Conservation (phyloP, 2,329 filamentous ascomycete species). For the Microsporum canis region DNA sequence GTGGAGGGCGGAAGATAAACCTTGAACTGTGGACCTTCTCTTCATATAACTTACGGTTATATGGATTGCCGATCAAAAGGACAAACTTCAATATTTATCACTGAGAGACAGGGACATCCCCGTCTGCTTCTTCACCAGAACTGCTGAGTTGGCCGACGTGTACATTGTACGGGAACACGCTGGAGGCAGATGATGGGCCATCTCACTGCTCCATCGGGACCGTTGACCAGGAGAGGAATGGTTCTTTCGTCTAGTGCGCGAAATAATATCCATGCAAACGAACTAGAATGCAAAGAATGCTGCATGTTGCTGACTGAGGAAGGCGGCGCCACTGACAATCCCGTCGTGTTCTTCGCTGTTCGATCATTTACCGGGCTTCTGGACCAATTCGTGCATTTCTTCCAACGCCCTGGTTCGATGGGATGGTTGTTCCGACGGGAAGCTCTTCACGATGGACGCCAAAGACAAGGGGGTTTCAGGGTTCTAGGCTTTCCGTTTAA, state of each 20-base stretch:
- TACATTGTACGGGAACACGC: too few species aligned
- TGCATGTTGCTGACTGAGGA: background rate
- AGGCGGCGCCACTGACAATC: background rate
- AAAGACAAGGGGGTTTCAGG: too few species aligned
- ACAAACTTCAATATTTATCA: background rate
- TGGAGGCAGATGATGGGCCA: too few species aligned
- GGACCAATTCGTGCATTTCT: background rate
- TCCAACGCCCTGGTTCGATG: background rate
- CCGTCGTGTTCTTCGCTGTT: background rate
- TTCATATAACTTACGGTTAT: background rate
- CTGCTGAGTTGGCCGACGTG: too few species aligned
- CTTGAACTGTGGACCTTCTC: background rate
- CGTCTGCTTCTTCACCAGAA: background rate
- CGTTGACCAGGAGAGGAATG: background rate
- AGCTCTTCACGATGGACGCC: too few species aligned
- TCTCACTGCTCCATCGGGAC: background rate
- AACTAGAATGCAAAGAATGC: background rate
- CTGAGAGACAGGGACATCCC: background rate
- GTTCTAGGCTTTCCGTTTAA: too few species aligned
- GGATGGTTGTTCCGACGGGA: background rate
- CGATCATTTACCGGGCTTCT: background rate
- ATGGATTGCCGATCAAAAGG: background rate
- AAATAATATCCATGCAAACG: background rate
- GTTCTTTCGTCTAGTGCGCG: background rate
- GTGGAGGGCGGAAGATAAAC: background rate